Evolutionary conservation across 345 rosid species (phyloP), one percentile per base, ranked within the genome.

Genomic region (Angophora floribunda): DNA sequence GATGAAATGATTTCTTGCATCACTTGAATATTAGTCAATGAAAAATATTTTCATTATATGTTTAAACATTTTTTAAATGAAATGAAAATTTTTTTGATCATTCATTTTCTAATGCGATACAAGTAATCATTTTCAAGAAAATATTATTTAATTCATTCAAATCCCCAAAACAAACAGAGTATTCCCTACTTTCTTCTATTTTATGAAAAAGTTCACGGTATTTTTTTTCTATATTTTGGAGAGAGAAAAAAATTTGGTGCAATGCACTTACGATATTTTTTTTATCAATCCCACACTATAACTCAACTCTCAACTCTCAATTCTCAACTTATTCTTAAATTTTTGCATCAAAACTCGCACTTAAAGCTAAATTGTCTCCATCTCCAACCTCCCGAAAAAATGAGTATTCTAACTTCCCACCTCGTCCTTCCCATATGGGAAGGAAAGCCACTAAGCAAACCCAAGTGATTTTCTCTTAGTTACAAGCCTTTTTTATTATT

Each of bases 11-110:
- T 61, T 28, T 8, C 16, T 26, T 61, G 0, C 13, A 6, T 55
- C 2, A 55, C 75, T 63, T 63, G 5, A n/a, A 14, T 63, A 63
- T 13, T n/a, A 63, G 9, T 63, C 36, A n/a, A 3, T 63, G 14
- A 59, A 5, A 59, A 59, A 59, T 10, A 13, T 63, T 63, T 61
- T 61, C 28, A n/a, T 32, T n/a, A n/a, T 63, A 63, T 7, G 7
- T 63, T 3, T 13, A 63, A n/a, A 0, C 0, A 6, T n/a, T n/a
- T 63, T n/a, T 16, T 1, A 8, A n/a, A 63, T 13, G 6, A n/a
- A n/a, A 63, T n/a, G 36, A 63, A 63, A 13, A 7, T 1, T 13
- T 63, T 59, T 63, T 28, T 17, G 7, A 0, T 15, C 41, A 15
- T 30, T 30, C 12, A 67, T 67, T 30, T 16, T 67, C 12, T 30